phyloP scores from a whole-genome alignment of 768 basidiomycete genomes.

The Leccinum pellstonianum region DNA sequence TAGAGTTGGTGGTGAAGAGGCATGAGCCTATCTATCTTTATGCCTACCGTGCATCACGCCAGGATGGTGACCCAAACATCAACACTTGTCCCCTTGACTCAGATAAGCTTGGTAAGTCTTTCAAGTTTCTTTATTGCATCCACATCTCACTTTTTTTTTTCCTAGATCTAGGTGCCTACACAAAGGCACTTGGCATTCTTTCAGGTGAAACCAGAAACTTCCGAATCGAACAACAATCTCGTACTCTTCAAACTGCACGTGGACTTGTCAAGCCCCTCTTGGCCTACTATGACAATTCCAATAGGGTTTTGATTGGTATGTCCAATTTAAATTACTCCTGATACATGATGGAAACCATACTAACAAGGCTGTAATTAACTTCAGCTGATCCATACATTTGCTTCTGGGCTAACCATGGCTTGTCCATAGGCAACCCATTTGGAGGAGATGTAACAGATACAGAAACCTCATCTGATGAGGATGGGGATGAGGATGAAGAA shows the following conservation, averaged over 20 bases:
- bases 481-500: background rate
- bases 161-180: background rate
- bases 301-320: background rate
- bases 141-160: background rate
- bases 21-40: background rate
- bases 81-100: background rate
- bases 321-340: background rate
- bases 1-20: background rate
- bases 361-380: background rate
- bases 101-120: background rate
- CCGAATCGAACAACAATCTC: background rate
- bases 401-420: background rate
- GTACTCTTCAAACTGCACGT: background rate
- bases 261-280: background rate
- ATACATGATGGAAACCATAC: background rate
- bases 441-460: background rate
- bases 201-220: background rate
- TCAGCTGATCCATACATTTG: background rate
- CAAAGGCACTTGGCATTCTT: background rate
- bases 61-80: background rate
- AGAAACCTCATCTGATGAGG: background rate
- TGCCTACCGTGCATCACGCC: background rate
- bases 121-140: background rate
- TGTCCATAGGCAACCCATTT: background rate
- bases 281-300: background rate